phyloP scores from a whole-genome alignment of 106 monocot genomes.

The Apostasia shenzhenica region DNA sequence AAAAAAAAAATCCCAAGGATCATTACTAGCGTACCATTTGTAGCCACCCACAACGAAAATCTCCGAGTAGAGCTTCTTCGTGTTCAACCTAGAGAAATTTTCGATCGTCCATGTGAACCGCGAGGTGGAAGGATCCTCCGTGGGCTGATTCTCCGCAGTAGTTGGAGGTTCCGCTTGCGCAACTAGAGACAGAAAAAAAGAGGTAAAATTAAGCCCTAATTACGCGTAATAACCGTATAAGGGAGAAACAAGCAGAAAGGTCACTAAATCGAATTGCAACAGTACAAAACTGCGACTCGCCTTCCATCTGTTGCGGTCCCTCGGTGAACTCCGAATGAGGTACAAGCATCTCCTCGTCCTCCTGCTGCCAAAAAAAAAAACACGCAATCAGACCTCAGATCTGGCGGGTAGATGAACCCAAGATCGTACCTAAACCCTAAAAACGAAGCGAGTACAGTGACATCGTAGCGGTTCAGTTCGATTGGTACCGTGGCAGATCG shows the following conservation, averaged over 20 bases:
- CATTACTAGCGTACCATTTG: slow-evolving; percentile 54
- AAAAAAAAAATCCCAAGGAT: not conserved
- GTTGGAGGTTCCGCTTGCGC: slow-evolving; percentile 46
- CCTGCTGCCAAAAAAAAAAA: slow-evolving; percentile 28
- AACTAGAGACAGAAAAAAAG: slow-evolving; percentile 15
- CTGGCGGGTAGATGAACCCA: not conserved
- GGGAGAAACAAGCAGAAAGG: not conserved
- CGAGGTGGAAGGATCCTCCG: slow-evolving; percentile 73
- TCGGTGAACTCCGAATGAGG: slow-evolving; percentile 45
- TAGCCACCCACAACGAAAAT: slow-evolving; percentile 70
- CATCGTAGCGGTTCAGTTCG: slow-evolving; percentile 1
- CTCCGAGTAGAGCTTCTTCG: slow-evolving; percentile 89
- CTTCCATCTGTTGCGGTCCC: slow-evolving; percentile 66
- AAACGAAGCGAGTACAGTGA: not conserved
- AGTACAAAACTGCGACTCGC: slow-evolving; percentile 14
- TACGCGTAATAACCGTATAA: not conserved
- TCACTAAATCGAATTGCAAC: not conserved
- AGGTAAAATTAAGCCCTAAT: slow-evolving; percentile 4
- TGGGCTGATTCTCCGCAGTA: slow-evolving; percentile 68
- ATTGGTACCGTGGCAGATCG: not conserved
- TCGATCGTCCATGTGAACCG: slow-evolving; percentile 91
- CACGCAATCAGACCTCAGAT: slow-evolving; percentile 14
- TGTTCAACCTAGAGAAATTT: slow-evolving; percentile 78
- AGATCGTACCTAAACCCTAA: slow-evolving; percentile 11
- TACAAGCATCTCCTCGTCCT: slow-evolving; percentile 70